A percentile compares a stretch with the other conserved stretches of the same genome.
phyloP scores from a whole-genome alignment of 495 filamentous ascomycete species.

The Gamarada debralockiae region DNA sequence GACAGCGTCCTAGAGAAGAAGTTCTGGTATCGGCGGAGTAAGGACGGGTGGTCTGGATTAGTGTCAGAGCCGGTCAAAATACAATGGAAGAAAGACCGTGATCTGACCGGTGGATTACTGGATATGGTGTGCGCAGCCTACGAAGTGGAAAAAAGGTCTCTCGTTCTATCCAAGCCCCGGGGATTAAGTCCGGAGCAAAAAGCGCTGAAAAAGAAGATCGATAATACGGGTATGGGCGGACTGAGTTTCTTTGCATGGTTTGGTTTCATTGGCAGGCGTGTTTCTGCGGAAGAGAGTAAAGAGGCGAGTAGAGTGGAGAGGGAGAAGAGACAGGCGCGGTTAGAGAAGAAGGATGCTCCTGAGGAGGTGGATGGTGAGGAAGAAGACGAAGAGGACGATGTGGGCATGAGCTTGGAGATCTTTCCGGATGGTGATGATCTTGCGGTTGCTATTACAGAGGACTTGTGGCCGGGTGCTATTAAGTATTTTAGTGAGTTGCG shows the following conservation, averaged over 20 bases:
- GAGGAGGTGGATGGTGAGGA: slow-evolving; percentile 46
- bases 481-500: slow-evolving; percentile 79
- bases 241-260: slow-evolving; percentile 88
- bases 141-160: slow-evolving; percentile 46
- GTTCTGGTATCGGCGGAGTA: slow-evolving; percentile 72
- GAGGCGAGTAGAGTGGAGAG: slow-evolving; percentile 52
- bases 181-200: slow-evolving; percentile 43
- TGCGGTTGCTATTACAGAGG: slow-evolving; percentile 75
- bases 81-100: slow-evolving; percentile 80
- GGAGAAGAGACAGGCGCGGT: slow-evolving; percentile 52
- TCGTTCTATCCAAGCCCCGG: neutral
- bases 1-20: slow-evolving; percentile 78
- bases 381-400: slow-evolving; percentile 48
- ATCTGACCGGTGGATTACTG: slow-evolving; percentile 77
- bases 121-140: slow-evolving; percentile 63
- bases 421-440: slow-evolving; percentile 78
- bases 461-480: slow-evolving; percentile 81
- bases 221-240: slow-evolving; percentile 50
- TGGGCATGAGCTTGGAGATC: slow-evolving; percentile 61
- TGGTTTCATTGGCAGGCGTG: slow-evolving; percentile 61
- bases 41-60: slow-evolving; percentile 64
- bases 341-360: slow-evolving; percentile 44
- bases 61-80: slow-evolving; percentile 84
- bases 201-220: slow-evolving; percentile 49
- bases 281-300: slow-evolving; percentile 67